Conservation (phyloP, 2,329 filamentous ascomycete genomes). For the Dactylellina cionopaga region DNA sequence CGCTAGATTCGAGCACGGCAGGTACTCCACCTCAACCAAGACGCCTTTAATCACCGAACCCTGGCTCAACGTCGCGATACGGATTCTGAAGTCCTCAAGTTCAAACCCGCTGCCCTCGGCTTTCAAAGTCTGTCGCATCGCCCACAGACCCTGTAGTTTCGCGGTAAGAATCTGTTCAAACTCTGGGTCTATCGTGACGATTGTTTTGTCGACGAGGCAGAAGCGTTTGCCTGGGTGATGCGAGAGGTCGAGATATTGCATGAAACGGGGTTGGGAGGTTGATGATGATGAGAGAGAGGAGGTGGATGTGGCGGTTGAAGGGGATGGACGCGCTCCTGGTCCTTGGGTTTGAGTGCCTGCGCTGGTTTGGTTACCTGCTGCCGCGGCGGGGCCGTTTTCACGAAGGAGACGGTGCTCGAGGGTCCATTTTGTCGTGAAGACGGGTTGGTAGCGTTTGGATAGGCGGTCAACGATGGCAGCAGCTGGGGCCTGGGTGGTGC, state of each 20-base stretch:
- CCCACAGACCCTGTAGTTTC: conserved; percentile 55
- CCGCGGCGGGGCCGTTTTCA: conserved; percentile 48
- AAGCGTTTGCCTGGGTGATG: conserved; percentile 55
- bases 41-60: conserved; percentile 55
- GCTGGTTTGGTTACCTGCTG: conserved; percentile 7
- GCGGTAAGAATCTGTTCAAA: conserved; percentile 55
- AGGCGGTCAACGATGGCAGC: conserved; percentile 54
- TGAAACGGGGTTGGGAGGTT: conserved; percentile 52
- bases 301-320: background rate
- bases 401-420: conserved; percentile 57
- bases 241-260: conserved; percentile 57
- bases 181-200: conserved; percentile 55
- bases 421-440: conserved; percentile 51
- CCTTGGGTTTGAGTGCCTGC: too few species aligned
- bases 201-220: conserved; percentile 53
- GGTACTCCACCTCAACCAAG: conserved; percentile 57
- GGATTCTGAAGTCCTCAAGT: conserved; percentile 57
- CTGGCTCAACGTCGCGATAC: conserved; percentile 54
- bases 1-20: conserved; percentile 53
- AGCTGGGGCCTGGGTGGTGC: conserved; percentile 47
- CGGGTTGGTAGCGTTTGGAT: conserved; percentile 56
- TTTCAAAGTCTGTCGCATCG: conserved; percentile 54
- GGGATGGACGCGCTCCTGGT: conserved; percentile 3
- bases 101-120: conserved; percentile 53
- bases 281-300: conserved; percentile 8